Evolutionary conservation across 768 basidiomycete genomes (phyloP), one percentile per base, ranked within the genome.

Genomic region (Naganishia kalamii): DNA sequence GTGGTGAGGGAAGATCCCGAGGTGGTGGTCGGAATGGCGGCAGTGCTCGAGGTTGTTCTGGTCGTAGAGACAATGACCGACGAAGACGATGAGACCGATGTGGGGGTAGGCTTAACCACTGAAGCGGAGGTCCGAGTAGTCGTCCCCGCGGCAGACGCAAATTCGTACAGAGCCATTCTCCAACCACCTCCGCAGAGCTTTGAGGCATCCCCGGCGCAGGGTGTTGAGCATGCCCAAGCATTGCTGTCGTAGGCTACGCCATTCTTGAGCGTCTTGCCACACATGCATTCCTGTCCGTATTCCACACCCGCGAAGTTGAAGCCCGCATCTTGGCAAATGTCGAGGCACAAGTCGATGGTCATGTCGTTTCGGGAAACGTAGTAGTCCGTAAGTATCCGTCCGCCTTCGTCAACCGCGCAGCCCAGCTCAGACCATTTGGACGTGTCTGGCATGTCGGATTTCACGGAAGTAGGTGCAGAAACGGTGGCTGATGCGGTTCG

Each of bases 241-340:
- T 70, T 66, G 21, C 41, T 50, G 49, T 63, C 59, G 69, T 71
- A 77, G 15, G 50, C 37, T 59, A 75, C 62, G 37, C 48, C 48
- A 0, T 60, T 48, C n/a, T 70, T 70, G 25, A 77, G 32, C 23
- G 68, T 62, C 50, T 70, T 71, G 5, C 71, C 74, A 65, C 78
- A 79, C 70, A 72, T 77, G 68, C 78, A 79, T 66, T 79, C 70
- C 47, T 72, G 65, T 27, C 75, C 77, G 66, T 67, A 75, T 62
- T 78, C 76, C 46, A 75, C 67, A 59, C 77, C 78, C 52, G 74
- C 76, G 62, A 67, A 78, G 10, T 65, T 67, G 75, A 68, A 79
- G 13, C 76, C 75, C 43, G 63, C 65, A 52, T 70, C 70, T 57
- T 77, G 72, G 67, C 78, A 79, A 37, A 65, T 44, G 6, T 68